phyloP scores from a whole-genome alignment of 2,329 filamentous ascomycete genomes.

The Apiospora saccharicola region DNA sequence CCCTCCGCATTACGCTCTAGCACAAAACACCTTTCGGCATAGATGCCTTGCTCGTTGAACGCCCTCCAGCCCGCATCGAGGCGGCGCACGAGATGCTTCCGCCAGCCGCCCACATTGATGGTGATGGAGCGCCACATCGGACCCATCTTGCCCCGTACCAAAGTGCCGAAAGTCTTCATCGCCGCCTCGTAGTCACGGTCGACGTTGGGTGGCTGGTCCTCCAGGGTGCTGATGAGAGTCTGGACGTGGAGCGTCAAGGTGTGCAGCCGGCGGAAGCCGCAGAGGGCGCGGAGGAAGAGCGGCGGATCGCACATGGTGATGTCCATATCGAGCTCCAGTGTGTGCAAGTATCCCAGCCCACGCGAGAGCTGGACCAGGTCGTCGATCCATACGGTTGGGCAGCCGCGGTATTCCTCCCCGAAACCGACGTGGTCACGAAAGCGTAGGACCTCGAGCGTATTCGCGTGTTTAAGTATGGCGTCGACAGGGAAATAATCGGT shows the following conservation, averaged over 20 bases:
- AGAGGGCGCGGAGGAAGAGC: constrained; percentile 48
- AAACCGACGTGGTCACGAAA: constrained; percentile 57
- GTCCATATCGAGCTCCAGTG: constrained; percentile 58
- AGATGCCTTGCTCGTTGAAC: constrained; percentile 51
- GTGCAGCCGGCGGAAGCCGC: constrained; percentile 48
- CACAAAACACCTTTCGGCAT: constrained; percentile 56
- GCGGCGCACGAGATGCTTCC: constrained; percentile 52
- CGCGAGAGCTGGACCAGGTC: constrained; percentile 45
- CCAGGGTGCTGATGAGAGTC: constrained; percentile 48
- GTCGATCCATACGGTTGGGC: constrained; percentile 49
- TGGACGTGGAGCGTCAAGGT: constrained; percentile 54
- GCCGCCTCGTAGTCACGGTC: constrained; percentile 50
- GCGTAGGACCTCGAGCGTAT: constrained; percentile 47
- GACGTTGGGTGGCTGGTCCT: constrained; percentile 35
- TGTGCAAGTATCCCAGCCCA: constrained; percentile 43
- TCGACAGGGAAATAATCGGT: constrained; percentile 49
- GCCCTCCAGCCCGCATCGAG: constrained; percentile 50
- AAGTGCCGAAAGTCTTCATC: constrained; percentile 42
- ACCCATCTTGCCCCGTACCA: constrained; percentile 42
- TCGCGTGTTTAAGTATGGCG: constrained; percentile 48
- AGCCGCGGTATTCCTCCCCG: constrained; percentile 48
- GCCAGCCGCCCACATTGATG: constrained; percentile 59
- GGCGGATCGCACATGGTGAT: constrained; percentile 43
- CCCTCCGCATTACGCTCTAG: constrained; percentile 40
- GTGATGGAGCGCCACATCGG: constrained; percentile 49